Conservation (phyloP, 305 asterid genomes). For the Solanum aculeatissimum region DNA sequence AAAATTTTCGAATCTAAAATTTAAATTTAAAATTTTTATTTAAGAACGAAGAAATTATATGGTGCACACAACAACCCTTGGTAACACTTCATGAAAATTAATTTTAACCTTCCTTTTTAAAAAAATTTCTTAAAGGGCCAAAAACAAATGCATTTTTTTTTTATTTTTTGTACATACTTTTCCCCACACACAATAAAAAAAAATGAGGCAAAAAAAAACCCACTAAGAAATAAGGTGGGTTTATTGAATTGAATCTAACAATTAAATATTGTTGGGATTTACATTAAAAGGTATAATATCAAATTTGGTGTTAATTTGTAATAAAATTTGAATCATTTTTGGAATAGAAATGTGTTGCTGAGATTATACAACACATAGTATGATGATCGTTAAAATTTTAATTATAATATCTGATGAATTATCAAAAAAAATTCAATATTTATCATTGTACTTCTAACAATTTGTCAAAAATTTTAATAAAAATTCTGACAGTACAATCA, state of each 20-base stretch:
- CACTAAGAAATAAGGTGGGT: not conserved
- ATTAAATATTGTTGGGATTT: not conserved
- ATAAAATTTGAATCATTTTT: not conserved
- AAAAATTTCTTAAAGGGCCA: not conserved
- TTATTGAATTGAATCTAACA: not conserved
- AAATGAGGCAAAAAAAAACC: not conserved
- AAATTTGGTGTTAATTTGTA: not conserved
- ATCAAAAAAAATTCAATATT: not conserved
- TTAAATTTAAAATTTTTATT: not conserved
- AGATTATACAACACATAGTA: not conserved
- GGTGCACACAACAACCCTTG: not conserved
- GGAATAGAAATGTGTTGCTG: not conserved
- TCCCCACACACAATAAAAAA: not conserved
- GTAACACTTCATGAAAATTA: not conserved
- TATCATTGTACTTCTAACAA: accelerated
- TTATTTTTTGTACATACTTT: not conserved
- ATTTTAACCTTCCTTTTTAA: not conserved
- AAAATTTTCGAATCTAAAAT: not conserved
- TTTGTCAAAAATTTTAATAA: not conserved
- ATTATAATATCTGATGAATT: not conserved
- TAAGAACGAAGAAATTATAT: not conserved
- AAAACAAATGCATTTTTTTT: not conserved
- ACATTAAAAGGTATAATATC: not conserved
- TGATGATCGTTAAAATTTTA: not conserved
- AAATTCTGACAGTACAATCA: not conserved